phyloP scores from a whole-genome alignment of 192 early-diverging fungal genomes.

The Rhizophlyctis rosea region DNA sequence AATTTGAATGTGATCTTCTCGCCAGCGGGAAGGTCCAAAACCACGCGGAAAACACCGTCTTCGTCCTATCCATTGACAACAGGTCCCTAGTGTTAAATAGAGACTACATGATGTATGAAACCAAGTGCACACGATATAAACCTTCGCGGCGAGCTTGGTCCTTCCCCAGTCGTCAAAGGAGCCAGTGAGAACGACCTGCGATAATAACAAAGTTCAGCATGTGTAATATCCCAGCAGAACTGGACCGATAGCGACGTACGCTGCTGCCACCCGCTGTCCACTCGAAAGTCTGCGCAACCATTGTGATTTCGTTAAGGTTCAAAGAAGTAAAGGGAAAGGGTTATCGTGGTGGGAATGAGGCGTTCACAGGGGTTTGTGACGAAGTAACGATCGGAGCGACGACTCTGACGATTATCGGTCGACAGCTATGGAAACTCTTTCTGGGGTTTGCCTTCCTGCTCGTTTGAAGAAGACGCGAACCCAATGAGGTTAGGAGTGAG shows the following conservation, averaged over 20 bases:
- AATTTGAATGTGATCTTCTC: constrained; percentile 28
- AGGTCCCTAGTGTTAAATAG: background rate
- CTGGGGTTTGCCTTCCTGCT: no score
- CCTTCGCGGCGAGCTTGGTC: constrained; percentile 20
- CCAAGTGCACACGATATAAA: background rate
- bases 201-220: constrained; percentile 5
- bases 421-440: no score
- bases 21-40: constrained; percentile 11
- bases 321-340: no score
- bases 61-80: constrained; percentile 16
- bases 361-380: no score
- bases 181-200: constrained; percentile 49
- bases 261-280: constrained; percentile 24
- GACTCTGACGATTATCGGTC: no score
- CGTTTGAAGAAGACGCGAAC: no score
- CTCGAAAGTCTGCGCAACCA: constrained; percentile 23
- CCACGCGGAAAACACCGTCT: constrained; percentile 27
- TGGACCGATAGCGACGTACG: background rate
- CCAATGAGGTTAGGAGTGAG: no score
- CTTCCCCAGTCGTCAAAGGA: constrained; percentile 38
- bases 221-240: background rate
- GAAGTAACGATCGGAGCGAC: no score
- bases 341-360: no score
- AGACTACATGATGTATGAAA: background rate
- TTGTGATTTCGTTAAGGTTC: constrained; percentile 1